Conservation (phyloP, 257 asterid species). For the Verbena officinalis region DNA sequence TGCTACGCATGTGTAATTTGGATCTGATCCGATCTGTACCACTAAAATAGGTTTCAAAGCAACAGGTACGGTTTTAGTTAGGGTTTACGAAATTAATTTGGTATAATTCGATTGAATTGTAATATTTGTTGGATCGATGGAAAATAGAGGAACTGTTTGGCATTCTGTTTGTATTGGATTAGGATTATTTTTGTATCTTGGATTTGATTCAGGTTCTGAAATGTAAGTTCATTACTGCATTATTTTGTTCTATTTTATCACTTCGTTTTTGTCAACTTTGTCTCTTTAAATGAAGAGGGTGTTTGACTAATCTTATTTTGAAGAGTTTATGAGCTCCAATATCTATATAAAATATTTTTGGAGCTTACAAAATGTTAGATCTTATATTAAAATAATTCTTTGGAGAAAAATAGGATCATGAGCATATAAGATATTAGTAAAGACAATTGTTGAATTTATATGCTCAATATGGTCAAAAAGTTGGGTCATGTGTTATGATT, state of each 20-base stretch:
- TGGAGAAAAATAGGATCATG: too few species aligned
- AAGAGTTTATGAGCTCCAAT: too few species aligned
- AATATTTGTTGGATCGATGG: constrained; percentile 22
- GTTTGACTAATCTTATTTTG: too few species aligned
- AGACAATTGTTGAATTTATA: too few species aligned
- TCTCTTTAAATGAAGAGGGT: too few species aligned
- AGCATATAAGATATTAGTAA: too few species aligned
- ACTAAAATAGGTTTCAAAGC: constrained; percentile 10
- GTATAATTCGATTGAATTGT: constrained; percentile 24
- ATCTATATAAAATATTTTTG: too few species aligned
- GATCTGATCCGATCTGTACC: constrained; percentile 23
- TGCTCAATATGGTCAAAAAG: too few species aligned
- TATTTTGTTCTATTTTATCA: not conserved
- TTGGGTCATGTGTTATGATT: too few species aligned
- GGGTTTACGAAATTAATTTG: constrained; percentile 21
- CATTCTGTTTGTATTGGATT: not conserved
- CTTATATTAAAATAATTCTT: too few species aligned
- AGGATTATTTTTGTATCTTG: not conserved
- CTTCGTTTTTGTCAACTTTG: too few species aligned
- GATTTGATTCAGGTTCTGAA: constrained; percentile 4
- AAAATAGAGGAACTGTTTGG: constrained; percentile 10
- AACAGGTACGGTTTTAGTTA: constrained; percentile 33
- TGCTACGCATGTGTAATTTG: constrained; percentile 53
- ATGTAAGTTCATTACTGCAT: constrained; percentile 10
- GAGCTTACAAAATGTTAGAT: too few species aligned